Base-by-base conservation (phyloP, 2,329 filamentous ascomycete genomes). In the Amylocarpus encephaloides region DNA sequence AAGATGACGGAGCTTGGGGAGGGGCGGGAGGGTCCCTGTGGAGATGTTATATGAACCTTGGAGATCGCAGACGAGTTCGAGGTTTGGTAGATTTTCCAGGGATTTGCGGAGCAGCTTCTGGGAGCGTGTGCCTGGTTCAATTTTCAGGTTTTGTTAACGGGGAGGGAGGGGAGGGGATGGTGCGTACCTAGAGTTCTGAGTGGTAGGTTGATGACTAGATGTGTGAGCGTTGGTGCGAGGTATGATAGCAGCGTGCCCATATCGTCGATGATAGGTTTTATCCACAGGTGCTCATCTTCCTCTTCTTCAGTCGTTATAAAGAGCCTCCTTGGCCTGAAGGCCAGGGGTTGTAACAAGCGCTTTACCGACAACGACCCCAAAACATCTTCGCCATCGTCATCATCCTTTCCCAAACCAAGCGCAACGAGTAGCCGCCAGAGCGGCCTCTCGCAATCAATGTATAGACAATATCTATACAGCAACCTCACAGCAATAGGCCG, bases 181-280 rank as follows among this genome's bases (percentile, higher is more conserved):
- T 68, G 64, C 1, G 67, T 68, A 26, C 70, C 67, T 13, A 75
- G 62, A 46, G 64, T 72, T 18, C 69, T 64, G 41, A 76, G 70
- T 6, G 74, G 73, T 55, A 77, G 74, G 50, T 74, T 66, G 38
- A 78, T 67, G 42, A 76, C 66, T 6, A 78, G 66, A 16, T 71
- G 70, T 39, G 62, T 67, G 40, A 79, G 66, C 6, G 69, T 68
- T 16, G 60, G 56, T 43, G 65, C 65, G 29, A 73, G 63, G 50
- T 69, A 65, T 49, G 62, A 67, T 43, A 78, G 67, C 1, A 78
- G 64, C 39, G 72, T 68, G 5, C 67, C 66, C 34, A 72, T 66
- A 66, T 66, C 69, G 16, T 57, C 57, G 0, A 72, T 71, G 16
- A 52, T 72, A 67, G 2, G 71, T 74, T 13, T 34, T 5, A 16